Evolutionary conservation across 345 rosid genomes (phyloP).

Genomic region (Melaleuca quinquenervia): DNA sequence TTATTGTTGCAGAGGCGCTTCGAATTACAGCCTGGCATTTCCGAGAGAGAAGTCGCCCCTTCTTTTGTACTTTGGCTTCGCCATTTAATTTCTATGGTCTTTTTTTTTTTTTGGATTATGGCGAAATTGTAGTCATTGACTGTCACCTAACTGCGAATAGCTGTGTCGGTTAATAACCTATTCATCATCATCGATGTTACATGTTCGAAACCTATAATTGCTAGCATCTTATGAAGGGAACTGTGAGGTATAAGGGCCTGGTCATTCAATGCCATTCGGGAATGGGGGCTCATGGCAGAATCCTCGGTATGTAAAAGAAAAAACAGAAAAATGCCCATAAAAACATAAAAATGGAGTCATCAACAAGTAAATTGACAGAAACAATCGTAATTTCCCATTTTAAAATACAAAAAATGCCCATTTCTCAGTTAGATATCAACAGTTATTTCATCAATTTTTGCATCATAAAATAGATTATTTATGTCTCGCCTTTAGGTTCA

Average conservation of each 20-base stretch:
- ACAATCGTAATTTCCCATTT: not conserved
- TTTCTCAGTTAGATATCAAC: not conserved
- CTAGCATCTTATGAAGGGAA: no score
- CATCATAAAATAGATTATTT: not conserved
- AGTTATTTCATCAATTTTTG: not conserved
- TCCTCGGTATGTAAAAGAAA: no score
- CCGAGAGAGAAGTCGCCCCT: slow-evolving; percentile 4
- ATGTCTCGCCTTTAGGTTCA: not conserved
- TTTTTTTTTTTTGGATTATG: not conserved
- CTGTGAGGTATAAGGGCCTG: no score
- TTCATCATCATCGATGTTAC: no score
- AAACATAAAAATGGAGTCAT: not conserved
- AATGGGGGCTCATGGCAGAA: no score
- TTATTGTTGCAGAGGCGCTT: not conserved
- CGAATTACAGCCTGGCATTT: slow-evolving; percentile 16
- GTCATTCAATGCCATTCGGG: no score
- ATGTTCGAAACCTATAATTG: no score
- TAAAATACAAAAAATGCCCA: not conserved
- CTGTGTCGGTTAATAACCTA: no score
- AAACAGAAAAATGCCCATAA: no score
- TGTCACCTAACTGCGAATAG: no score
- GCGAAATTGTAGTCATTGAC: not conserved
- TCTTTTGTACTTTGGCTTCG: not conserved
- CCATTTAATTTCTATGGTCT: not conserved
- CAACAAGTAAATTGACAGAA: not conserved